These are phyloP conservation scores for Pyrrhoderma noxium DNA, from an alignment of 1,284 basidiomycete species.

Conservation along the genomic window DNA sequence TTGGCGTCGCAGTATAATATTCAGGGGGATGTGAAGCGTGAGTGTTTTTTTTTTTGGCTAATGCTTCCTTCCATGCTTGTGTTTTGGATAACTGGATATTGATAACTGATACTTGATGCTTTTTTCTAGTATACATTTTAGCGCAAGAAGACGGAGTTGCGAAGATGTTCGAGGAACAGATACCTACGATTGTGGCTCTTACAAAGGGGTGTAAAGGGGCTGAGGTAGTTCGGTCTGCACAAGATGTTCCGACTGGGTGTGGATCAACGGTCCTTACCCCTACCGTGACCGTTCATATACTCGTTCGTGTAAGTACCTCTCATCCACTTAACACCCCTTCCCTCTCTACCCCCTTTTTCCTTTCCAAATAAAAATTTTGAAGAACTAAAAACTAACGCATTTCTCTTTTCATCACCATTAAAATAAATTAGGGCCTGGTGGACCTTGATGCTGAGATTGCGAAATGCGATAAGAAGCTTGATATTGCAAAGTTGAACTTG, in stretches of 20 bases:
- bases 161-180: conserved; percentile 63
- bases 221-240: conserved; percentile 39
- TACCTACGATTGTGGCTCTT: conserved; percentile 71
- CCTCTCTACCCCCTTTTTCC: not conserved
- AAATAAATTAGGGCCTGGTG: conserved; percentile 82
- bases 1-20: conserved; percentile 89
- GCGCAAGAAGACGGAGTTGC: conserved; percentile 59
- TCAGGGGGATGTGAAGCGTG: conserved; percentile 61
- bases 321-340: not conserved
- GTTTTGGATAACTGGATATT: no score
- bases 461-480: conserved; percentile 84
- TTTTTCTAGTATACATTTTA: conserved; percentile 68
- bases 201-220: conserved; percentile 82
- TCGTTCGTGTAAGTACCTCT: conserved; percentile 64
- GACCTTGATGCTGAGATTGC: conserved; percentile 79
- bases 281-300: conserved; percentile 71
- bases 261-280: conserved; percentile 77
- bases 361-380: not conserved
- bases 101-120: no score
- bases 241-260: conserved; percentile 80
- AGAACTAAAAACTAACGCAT: no score
- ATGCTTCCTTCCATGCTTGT: not conserved
- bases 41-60: not conserved
- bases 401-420: no score
- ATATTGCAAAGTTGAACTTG: conserved; percentile 59